Evolutionary conservation across 768 basidiomycete genomes (phyloP).

Genomic region (Collybiopsis confluens): DNA sequence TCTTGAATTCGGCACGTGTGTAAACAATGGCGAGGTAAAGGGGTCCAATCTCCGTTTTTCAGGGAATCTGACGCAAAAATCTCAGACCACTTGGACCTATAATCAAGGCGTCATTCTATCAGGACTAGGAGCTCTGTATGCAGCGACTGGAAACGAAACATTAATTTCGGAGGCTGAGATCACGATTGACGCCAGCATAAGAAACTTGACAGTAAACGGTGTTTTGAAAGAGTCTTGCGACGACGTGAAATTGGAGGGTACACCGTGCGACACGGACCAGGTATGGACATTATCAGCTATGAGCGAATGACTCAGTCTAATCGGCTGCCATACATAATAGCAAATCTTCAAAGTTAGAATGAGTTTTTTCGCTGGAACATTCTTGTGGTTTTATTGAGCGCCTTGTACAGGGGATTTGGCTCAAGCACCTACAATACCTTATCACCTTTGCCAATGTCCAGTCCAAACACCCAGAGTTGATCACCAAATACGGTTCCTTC

Average conservation of each 20-base stretch:
- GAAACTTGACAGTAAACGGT: constrained; percentile 30
- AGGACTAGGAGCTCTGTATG: constrained; percentile 43
- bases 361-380: not conserved
- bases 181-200: constrained; percentile 48
- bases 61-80: not conserved
- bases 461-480: constrained; percentile 23
- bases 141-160: constrained; percentile 32
- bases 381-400: not conserved
- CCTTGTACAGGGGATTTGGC: constrained; percentile 45
- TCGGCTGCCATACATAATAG: too few relatives aligned
- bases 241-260: constrained; percentile 30
- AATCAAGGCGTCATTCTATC: constrained; percentile 59
- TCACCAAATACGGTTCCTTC: constrained; percentile 37
- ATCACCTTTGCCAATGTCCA: constrained; percentile 38
- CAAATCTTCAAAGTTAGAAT: constrained; percentile 39
- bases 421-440: constrained; percentile 47
- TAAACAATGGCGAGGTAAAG: constrained; percentile 23
- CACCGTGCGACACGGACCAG: constrained; percentile 44
- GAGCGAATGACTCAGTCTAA: too few relatives aligned
- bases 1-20: constrained; percentile 13
- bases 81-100: constrained; percentile 55
- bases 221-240: constrained; percentile 53
- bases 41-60: too few relatives aligned
- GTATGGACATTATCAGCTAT: constrained; percentile 9
- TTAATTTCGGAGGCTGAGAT: constrained; percentile 45